Conservation (phyloP, 371 early-diverging fungal genomes). For the Capillidium heterosporum region DNA sequence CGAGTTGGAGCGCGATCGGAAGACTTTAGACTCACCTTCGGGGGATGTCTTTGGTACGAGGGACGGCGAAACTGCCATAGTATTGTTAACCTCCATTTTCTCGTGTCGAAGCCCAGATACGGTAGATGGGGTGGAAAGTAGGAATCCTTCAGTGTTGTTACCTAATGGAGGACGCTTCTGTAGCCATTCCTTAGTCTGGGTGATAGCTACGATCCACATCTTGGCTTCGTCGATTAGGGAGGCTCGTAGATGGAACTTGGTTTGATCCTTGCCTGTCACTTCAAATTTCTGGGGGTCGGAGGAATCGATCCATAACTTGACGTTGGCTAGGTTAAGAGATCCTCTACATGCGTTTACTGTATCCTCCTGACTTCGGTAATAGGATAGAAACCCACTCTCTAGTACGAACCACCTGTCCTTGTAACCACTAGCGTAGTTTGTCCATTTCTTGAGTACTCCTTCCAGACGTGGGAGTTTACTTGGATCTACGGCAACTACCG, state of each 20-base stretch:
- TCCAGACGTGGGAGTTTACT: constrained; percentile 30
- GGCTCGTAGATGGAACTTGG: constrained; percentile 46
- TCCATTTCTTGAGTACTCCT: constrained; percentile 59
- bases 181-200: constrained; percentile 25
- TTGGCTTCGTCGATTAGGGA: constrained; percentile 42
- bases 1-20: background rate
- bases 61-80: too few relatives aligned
- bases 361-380: constrained; percentile 54
- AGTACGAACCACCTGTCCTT: constrained; percentile 60
- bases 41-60: background rate
- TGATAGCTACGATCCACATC: constrained; percentile 55
- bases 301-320: constrained; percentile 35
- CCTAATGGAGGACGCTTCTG: background rate
- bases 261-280: constrained; percentile 47
- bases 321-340: constrained; percentile 44
- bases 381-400: constrained; percentile 50
- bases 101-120: background rate
- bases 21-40: background rate
- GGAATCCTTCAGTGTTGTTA: background rate
- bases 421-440: constrained; percentile 70
- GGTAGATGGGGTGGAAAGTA: background rate
- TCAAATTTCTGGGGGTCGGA: constrained; percentile 51
- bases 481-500: constrained; percentile 7
- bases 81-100: background rate
- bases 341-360: constrained; percentile 55